Conservation (phyloP, 2,329 filamentous ascomycete genomes). For the Fonsecaea monophora region DNA sequence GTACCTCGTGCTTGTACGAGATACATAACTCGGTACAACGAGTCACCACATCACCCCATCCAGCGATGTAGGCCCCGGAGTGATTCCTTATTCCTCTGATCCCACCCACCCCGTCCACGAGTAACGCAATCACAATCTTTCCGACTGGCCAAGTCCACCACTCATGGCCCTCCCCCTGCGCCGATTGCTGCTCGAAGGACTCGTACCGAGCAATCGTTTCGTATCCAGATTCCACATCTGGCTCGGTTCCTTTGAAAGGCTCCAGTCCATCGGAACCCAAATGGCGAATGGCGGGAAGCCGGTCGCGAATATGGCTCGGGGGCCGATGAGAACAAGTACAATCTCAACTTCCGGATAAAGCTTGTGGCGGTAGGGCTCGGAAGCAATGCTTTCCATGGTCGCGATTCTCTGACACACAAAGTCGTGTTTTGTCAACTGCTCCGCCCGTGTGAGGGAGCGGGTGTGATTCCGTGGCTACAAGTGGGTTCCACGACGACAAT, state of each 20-base stretch:
- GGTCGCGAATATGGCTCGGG: not conserved
- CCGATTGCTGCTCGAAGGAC: constrained; percentile 5
- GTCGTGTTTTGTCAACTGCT: constrained; percentile 4
- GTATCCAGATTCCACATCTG: constrained; percentile 15
- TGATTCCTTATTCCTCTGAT: constrained; percentile 3
- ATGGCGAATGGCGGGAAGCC: not conserved
- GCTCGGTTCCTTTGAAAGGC: constrained; percentile 8
- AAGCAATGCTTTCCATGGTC: not conserved
- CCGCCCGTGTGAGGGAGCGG: not conserved
- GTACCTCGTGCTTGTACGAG: too few relatives aligned
- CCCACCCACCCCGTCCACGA: not conserved
- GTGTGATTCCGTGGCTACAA: not conserved
- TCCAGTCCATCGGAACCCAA: constrained; percentile 10
- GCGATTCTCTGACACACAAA: constrained; percentile 3
- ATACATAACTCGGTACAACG: too few relatives aligned
- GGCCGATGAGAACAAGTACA: not conserved
- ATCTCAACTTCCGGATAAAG: constrained; percentile 8
- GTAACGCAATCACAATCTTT: not conserved
- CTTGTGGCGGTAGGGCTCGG: constrained; percentile 9
- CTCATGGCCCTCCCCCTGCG: not conserved
- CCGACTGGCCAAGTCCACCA: constrained; percentile 14
- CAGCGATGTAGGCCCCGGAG: not conserved
- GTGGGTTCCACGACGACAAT: not conserved
- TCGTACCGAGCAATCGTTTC: not conserved
- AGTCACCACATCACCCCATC: not conserved